Evolutionary conservation across 73 alveolate genomes (phyloP), one percentile per base, ranked within the genome.

Genomic region (Paramecium pentaurelia): DNA sequence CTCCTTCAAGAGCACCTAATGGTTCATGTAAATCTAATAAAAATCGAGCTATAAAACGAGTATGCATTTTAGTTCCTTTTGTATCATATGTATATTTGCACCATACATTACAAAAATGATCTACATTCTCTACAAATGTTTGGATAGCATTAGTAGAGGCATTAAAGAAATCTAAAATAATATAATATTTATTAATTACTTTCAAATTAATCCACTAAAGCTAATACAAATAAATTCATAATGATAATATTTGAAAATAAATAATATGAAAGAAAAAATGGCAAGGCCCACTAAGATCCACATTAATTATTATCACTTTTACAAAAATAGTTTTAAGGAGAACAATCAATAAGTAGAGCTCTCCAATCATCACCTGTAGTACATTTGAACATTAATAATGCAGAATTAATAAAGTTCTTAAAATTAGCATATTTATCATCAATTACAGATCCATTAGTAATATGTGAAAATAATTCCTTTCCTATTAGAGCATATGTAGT

Each of bases 311-410:
- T 30, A 25, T 80, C 91, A 47, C 16, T 80, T 5, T 12, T 8
- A n/a, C 91, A 80, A 80, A 6, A 45, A 40, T 27, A 28, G 49
- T 80, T 80, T 27, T 42, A 9, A 27, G 30, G 25, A 8, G 91
- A 32, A 47, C 77, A 45, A 45, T 80, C 91, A 80, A 80, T 80
- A 2, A 80, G 9, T 9, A 80, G 5, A 3, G 71, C 44, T 45
- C 47, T 80, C 91, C 91, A 80, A 80, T 80, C 91, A 80, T 80
- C 91, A n/a, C 77, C 91, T 6, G 91, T 45, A 9, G 91, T 80
- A 18, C 91, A 80, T 80, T 80, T 80, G 30, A 80, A 80, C 75
- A 80, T 45, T 18, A 80, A 18, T 6, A 80, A 47, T 22, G 91
- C 91, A 14, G 91, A 60, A 80, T 80, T 80, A 5, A 80, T 42